Conservation (phyloP, 257 asterid species). For the Coffea canephora region DNA sequence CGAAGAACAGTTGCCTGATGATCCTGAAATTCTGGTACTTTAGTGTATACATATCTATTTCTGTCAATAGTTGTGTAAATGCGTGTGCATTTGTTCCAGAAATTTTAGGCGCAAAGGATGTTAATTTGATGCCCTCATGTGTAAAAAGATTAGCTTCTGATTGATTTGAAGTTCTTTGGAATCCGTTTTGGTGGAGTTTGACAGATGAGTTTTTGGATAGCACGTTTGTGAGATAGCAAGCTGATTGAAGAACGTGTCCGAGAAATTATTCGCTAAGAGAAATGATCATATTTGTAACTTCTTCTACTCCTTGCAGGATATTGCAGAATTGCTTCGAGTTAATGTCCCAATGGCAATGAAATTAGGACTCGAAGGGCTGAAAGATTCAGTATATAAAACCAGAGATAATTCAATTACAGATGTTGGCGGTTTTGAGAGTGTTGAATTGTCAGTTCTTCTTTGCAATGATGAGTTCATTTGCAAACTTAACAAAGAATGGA, state of each 20-base stretch:
- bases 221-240: no score
- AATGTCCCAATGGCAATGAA: slow-evolving; percentile 97
- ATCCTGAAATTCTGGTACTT: slow-evolving; percentile 85
- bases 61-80: background rate
- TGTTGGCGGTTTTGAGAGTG: slow-evolving; percentile 67
- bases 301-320: slow-evolving; percentile 45
- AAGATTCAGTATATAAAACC: slow-evolving; percentile 53
- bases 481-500: slow-evolving; percentile 90
- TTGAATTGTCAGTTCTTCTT: slow-evolving; percentile 86
- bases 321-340: slow-evolving; percentile 86
- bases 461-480: slow-evolving; percentile 85
- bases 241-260: no score
- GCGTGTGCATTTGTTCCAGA: background rate
- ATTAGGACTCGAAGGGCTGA: slow-evolving; percentile 66
- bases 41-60: no score
- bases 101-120: background rate
- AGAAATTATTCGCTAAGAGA: no score
- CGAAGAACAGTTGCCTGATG: slow-evolving; percentile 88
- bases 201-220: no score
- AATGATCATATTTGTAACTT: background rate
- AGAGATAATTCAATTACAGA: slow-evolving; percentile 64
- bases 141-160: background rate
- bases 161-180: background rate
- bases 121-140: background rate
- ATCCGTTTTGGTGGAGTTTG: no score